Evolutionary conservation across 768 basidiomycete genomes (phyloP), one percentile per base, ranked within the genome.

Genomic region (Boletus pseudo-olivaceus): DNA sequence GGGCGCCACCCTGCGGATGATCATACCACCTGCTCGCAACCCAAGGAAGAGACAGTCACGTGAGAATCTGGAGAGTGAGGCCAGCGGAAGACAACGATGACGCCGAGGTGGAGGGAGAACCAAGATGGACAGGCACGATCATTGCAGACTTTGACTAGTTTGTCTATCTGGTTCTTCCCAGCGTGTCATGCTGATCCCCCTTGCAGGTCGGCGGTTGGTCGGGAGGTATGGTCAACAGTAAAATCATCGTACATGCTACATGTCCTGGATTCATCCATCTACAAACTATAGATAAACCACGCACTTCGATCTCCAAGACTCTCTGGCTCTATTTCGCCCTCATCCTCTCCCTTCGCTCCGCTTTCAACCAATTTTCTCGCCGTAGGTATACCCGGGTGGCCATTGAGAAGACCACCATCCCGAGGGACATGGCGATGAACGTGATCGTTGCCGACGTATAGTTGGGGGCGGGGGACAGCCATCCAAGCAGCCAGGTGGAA

Each of bases 21-120:
- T 90, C 90, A 1, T 96, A 93, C 70, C 96, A 98, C 64, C 87
- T 98, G 37, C 80, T 98, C 55, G 97, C 96, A 2, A 91, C 93
- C 0, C 96, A 94, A 15, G 78, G 84, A 29, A 78, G 93, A 30
- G 94, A 97, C 67, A 93, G 94, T 2, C 80, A 82, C 41, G 93
- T 98, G 12, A 74, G 93, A 57, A 90, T 99, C 58, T 98, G 94
- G 94, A 84, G 84, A 57, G 75, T 97, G 29, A 80, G 78, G 57
- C 88, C 90, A 10, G 76, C 73, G 0, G 76, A 78, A 41, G 79
- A 81, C 6, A 67, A 62, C 12, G 66, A 67, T 23, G 76, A 73
- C 0, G 73, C 75, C 4, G 82, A 80, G n/a, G 72, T 61, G n/a
- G 76, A 80, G 15, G 66, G 70, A 27, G 68, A 64, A 27, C 66